phyloP scores from a whole-genome alignment of 495 filamentous ascomycete species.

The Lineolata rhizophorae region DNA sequence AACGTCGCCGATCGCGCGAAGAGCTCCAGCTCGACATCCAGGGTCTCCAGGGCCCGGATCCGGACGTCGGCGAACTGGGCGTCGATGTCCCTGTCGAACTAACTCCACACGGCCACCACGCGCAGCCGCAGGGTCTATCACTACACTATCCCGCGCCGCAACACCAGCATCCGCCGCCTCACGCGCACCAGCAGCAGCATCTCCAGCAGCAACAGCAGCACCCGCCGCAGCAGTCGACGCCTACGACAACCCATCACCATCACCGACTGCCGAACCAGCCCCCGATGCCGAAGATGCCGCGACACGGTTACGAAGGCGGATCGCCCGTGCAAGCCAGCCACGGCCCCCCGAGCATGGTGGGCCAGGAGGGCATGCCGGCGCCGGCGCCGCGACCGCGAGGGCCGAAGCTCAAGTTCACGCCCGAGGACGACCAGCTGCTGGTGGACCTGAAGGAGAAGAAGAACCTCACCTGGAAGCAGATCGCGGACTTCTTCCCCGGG shows the following conservation, averaged over 20 bases:
- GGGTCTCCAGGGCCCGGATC: conserved; percentile 7
- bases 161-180: conserved; percentile 7
- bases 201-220: conserved; percentile 20
- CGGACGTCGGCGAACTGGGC: conserved; percentile 4
- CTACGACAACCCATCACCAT: conserved; percentile 45
- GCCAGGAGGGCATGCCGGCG: conserved; percentile 59
- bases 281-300: conserved; percentile 27
- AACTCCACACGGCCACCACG: conserved; percentile 15
- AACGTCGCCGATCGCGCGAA: conserved; percentile 11
- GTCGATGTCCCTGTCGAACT: conserved; percentile 11
- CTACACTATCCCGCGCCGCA: conserved; percentile 3
- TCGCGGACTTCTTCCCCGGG: conserved; percentile 82
- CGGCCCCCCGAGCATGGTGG: conserved; percentile 50
- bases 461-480: conserved; percentile 86
- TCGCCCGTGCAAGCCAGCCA: conserved; percentile 11
- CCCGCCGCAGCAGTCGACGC: conserved; percentile 16
- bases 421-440: conserved; percentile 65
- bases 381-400: conserved; percentile 56
- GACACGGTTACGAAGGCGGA: conserved; percentile 19
- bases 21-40: conserved; percentile 10
- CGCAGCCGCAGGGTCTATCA: conserved; percentile 11
- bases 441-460: conserved; percentile 84
- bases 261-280: conserved; percentile 46
- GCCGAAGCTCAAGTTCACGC: conserved; percentile 75
- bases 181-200: conserved; percentile 6